These are phyloP conservation scores for Acacia pycnantha DNA, from an alignment of 331 rosid species.

Conservation along the genomic window DNA sequence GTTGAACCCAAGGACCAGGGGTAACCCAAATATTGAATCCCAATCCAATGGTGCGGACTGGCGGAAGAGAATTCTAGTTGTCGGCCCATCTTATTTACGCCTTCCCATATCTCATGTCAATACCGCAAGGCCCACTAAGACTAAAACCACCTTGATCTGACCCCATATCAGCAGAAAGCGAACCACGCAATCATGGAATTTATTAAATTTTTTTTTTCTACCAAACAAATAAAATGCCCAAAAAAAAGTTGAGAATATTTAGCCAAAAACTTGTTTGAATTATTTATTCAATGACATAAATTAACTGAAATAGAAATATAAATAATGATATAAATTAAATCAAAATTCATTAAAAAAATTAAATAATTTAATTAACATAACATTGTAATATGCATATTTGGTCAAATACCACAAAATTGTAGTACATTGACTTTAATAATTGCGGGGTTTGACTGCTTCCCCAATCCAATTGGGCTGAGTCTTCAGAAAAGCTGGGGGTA, in stretches of 20 bases:
- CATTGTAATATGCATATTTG: neutral
- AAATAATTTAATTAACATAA: neutral
- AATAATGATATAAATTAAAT: neutral
- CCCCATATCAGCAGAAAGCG: neutral
- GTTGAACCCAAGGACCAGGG: too few relatives aligned
- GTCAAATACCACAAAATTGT: neutral
- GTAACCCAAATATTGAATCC: too few relatives aligned
- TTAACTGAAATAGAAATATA: neutral
- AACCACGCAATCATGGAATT: neutral
- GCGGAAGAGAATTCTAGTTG: neutral
- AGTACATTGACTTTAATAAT: too few relatives aligned
- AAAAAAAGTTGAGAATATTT: neutral
- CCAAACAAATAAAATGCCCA: neutral
- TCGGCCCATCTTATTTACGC: neutral
- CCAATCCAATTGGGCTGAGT: neutral
- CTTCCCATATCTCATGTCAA: neutral
- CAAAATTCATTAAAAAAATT: neutral
- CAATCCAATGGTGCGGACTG: neutral
- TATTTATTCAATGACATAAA: neutral
- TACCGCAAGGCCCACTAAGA: neutral
- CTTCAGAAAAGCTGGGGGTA: slow-evolving; percentile 9
- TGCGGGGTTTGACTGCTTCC: neutral
- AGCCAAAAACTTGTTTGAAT: neutral
- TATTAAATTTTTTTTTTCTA: neutral
- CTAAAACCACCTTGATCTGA: neutral